phyloP scores from a whole-genome alignment of 73 alveolate species.

The Diophrys sp. region DNA sequence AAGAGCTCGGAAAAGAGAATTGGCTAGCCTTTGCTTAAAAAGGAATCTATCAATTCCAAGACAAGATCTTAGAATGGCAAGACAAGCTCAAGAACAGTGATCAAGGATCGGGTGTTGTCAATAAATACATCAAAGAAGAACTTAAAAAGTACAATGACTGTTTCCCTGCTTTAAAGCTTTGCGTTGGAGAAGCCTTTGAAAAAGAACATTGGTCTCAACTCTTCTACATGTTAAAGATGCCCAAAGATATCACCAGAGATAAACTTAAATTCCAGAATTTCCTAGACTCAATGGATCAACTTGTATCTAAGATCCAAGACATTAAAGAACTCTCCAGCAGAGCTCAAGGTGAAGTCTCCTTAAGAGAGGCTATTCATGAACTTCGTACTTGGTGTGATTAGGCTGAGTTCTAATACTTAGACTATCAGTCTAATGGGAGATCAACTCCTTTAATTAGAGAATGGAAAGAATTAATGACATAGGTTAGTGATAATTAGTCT shows the following conservation, averaged over 20 bases:
- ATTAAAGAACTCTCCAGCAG: constrained; percentile 97
- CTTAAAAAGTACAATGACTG: constrained; percentile 84
- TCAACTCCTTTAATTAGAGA: constrained; percentile 98
- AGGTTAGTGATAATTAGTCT: constrained; percentile 97
- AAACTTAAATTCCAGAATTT: constrained; percentile 92
- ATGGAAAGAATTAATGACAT: constrained; percentile 99
- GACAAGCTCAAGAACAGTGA: constrained; percentile 58
- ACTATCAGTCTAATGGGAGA: constrained; percentile 78
- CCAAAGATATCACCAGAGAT: constrained; percentile 95
- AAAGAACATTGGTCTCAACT: constrained; percentile 99
- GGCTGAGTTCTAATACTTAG: constrained; percentile 70
- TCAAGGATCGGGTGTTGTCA: constrained; percentile 63
- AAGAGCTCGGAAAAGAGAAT: constrained; percentile 91
- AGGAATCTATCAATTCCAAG: constrained; percentile 89
- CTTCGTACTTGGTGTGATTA: constrained; percentile 89
- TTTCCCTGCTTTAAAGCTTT: constrained; percentile 90
- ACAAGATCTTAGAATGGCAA: constrained; percentile 50
- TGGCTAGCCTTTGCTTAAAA: constrained; percentile 96
- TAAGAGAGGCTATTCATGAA: constrained; percentile 96
- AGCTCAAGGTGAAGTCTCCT: constrained; percentile 99
- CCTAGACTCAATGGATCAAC: constrained; percentile 57
- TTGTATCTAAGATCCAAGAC: constrained; percentile 83
- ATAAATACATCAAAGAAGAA: constrained; percentile 66
- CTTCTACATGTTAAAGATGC: constrained; percentile 91
- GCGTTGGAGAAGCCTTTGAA: constrained; percentile 99